Percentiles rank a stretch among this genome's conserved stretches.
These are phyloP conservation scores for Dillenia turbinata DNA, from an alignment of 164 flowering plant species.

Conservation along the genomic window DNA sequence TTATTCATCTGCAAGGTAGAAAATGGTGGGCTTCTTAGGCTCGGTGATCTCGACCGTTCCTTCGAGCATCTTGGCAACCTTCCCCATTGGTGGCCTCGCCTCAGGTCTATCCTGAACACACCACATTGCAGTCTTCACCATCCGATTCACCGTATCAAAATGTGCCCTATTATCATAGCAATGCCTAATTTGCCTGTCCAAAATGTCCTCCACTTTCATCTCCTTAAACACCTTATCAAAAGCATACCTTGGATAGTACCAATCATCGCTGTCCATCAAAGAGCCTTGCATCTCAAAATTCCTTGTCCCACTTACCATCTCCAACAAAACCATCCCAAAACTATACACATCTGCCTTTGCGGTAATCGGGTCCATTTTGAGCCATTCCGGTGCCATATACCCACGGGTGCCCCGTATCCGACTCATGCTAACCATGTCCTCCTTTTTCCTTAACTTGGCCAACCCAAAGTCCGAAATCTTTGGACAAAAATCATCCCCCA, in stretches of 20 bases:
- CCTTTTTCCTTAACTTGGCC: conserved; percentile 59
- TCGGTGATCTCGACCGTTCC: conserved; percentile 74
- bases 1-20: conserved; percentile 32
- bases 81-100: conserved; percentile 81
- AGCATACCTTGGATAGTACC: conserved; percentile 78
- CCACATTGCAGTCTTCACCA: conserved; percentile 92
- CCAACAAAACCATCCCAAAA: conserved; percentile 80
- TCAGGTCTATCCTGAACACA: conserved; percentile 73
- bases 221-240: conserved; percentile 64
- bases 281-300: conserved; percentile 37
- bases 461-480: conserved; percentile 81
- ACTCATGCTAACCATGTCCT: conserved; percentile 60
- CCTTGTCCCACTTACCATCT: conserved; percentile 68
- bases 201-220: conserved; percentile 59
- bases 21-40: conserved; percentile 64
- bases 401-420: conserved; percentile 73
- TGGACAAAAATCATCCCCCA: conserved; percentile 80
- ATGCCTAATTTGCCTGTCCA: conserved; percentile 48
- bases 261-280: conserved; percentile 49
- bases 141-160: conserved; percentile 47
- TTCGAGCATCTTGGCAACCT: conserved; percentile 85
- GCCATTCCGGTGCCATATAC: conserved; percentile 87
- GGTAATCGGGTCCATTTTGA: conserved; percentile 45
- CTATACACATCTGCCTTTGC: conserved; percentile 83
- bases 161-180: conserved; percentile 41